Evolutionary conservation across 768 basidiomycete species (phyloP).

Genomic region (Botryobasidium botryosum): DNA sequence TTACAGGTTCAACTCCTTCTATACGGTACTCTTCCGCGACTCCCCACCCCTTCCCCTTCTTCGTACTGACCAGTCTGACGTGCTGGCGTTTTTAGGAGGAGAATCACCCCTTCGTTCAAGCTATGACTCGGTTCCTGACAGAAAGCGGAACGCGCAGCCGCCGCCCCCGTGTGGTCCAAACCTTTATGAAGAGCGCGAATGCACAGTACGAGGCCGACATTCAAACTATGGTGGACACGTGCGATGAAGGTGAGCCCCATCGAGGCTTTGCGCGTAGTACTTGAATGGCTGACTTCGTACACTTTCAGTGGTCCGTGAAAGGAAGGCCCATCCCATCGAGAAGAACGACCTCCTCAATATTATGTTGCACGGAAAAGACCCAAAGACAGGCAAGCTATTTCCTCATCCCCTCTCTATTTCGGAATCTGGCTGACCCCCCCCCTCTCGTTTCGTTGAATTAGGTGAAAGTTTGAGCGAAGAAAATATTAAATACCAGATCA

Average conservation of each 20-base stretch:
- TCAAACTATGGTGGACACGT: no score
- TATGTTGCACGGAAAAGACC: slow-evolving; percentile 31
- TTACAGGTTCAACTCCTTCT: slow-evolving; percentile 30
- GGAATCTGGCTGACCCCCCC: no score
- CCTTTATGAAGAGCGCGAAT: background rate
- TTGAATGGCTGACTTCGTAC: no score
- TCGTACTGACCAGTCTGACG: no score
- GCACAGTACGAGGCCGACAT: background rate
- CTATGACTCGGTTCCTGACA: slow-evolving; percentile 22
- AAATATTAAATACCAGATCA: slow-evolving; percentile 28
- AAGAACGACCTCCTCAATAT: slow-evolving; percentile 29
- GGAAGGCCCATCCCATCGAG: slow-evolving; percentile 23
- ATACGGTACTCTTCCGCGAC: no score
- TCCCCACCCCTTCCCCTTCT: no score
- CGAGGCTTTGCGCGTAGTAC: no score
- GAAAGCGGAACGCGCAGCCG: slow-evolving; percentile 24
- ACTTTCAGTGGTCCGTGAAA: slow-evolving; percentile 22
- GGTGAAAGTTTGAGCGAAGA: slow-evolving; percentile 21
- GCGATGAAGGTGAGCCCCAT: no score
- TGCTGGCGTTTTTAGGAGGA: slow-evolving; percentile 5
- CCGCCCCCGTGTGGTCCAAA: slow-evolving; percentile 23
- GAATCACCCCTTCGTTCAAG: slow-evolving; percentile 14
- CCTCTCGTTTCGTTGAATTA: no score
- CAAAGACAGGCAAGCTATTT: slow-evolving; percentile 31
- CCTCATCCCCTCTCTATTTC: no score